Percentiles rank a stretch among this genome's conserved stretches.
Conservation (phyloP, 2,329 filamentous ascomycete species). For the Amesomyces nigricolor region DNA sequence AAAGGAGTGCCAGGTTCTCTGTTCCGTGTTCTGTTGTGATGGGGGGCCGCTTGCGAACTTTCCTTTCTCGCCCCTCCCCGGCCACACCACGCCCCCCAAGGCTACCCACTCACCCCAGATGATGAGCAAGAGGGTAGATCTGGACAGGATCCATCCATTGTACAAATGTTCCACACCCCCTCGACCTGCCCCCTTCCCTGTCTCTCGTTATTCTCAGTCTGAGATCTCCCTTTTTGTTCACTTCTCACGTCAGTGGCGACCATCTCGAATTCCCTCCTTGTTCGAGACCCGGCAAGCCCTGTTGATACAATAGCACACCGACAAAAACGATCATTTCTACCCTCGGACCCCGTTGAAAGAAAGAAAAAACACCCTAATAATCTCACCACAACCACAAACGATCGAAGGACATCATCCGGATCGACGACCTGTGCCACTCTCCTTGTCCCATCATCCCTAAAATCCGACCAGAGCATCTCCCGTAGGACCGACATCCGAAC, state of each 20-base stretch:
- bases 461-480: not conserved
- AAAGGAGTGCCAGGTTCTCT: slow-evolving; percentile 12
- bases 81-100: slow-evolving; percentile 10
- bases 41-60: not conserved
- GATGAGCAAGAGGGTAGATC: slow-evolving; percentile 15
- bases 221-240: slow-evolving; percentile 2
- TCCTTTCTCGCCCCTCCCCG: not conserved
- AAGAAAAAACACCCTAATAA: not conserved
- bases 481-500: slow-evolving; percentile 9
- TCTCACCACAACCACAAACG: not conserved
- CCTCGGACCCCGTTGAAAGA: not conserved
- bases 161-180: slow-evolving; percentile 25
- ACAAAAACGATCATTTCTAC: slow-evolving; percentile 8
- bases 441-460: not conserved
- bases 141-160: slow-evolving; percentile 13
- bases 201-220: slow-evolving; percentile 1
- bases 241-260: slow-evolving; percentile 7
- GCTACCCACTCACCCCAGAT: not conserved
- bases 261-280: slow-evolving; percentile 23
- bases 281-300: slow-evolving; percentile 15
- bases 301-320: slow-evolving; percentile 1
- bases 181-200: slow-evolving; percentile 6
- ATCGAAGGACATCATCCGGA: not conserved
- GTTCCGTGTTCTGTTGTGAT: slow-evolving; percentile 8
- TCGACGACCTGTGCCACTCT: not conserved